These are phyloP conservation scores for Epichloe amarillans DNA, from an alignment of 2,329 filamentous ascomycete genomes.

Conservation along the genomic window DNA sequence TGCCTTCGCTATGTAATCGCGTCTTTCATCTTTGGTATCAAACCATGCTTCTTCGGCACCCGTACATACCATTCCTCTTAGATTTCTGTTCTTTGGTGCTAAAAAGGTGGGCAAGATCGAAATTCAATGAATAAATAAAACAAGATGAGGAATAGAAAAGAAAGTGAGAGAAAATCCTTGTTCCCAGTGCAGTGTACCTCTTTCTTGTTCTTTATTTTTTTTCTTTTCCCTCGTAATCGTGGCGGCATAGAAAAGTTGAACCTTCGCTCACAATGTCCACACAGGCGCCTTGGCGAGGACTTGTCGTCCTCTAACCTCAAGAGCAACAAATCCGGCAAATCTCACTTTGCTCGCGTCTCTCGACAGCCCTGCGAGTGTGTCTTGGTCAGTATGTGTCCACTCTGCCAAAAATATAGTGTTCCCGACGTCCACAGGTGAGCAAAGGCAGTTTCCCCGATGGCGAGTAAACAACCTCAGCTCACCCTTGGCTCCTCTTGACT, in stretches of 20 bases:
- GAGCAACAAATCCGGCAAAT: conserved; percentile 60
- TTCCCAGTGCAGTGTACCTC: neutral
- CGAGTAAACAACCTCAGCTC: conserved; percentile 32
- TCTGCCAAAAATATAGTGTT: neutral
- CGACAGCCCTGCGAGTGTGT: conserved; percentile 22
- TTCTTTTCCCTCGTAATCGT: too few species aligned
- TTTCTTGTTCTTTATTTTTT: neutral
- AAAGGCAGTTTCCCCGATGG: neutral
- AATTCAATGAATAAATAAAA: neutral
- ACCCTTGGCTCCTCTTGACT: conserved; percentile 28
- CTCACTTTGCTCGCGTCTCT: conserved; percentile 47
- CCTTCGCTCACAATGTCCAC: conserved; percentile 36
- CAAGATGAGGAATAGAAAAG: neutral
- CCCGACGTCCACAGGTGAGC: neutral
- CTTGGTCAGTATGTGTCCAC: conserved; percentile 25
- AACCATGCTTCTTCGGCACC: neutral
- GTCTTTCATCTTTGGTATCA: neutral
- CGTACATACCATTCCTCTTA: neutral
- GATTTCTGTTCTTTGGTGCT: neutral
- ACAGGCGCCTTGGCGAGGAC: conserved; percentile 65
- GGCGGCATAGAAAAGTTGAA: neutral
- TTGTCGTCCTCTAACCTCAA: conserved; percentile 65
- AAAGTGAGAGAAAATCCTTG: neutral
- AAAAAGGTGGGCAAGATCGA: neutral
- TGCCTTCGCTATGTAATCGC: neutral